phyloP scores from a whole-genome alignment of 2,329 filamentous ascomycete species.

The Talaromyces sp. region DNA sequence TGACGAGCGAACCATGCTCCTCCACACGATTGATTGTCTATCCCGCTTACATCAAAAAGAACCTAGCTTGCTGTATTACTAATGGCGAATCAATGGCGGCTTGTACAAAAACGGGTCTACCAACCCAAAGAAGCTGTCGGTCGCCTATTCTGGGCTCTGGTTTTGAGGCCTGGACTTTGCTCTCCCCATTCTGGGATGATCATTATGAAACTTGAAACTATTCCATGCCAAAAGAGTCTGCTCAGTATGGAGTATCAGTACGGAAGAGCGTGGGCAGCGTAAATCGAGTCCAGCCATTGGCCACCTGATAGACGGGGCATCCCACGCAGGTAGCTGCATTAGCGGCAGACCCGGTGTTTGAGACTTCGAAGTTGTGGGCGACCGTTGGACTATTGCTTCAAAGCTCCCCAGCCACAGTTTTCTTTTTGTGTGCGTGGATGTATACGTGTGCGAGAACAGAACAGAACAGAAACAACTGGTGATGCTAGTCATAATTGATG shows the following conservation, averaged over 20 bases:
- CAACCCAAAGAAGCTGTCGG: not conserved
- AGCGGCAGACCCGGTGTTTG: conserved; percentile 5
- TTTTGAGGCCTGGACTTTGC: not conserved
- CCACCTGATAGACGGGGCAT: not conserved
- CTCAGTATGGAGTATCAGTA: not conserved
- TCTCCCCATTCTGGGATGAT: not conserved
- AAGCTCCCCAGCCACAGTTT: not conserved
- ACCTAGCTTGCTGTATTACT: not conserved
- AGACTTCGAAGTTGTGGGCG: not conserved
- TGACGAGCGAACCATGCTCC: not conserved
- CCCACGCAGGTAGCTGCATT: conserved; percentile 3
- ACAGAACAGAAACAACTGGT: not conserved
- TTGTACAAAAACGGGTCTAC: not conserved
- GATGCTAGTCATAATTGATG: not conserved
- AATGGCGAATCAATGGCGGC: not conserved
- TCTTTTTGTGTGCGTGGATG: not conserved
- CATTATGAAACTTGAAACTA: not conserved
- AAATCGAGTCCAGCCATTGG: not conserved
- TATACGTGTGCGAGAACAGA: not conserved
- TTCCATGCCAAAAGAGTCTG: not conserved
- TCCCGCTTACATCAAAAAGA: not conserved
- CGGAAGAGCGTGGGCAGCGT: not conserved
- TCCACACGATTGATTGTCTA: not conserved
- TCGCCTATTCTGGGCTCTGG: not conserved
- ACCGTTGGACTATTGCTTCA: conserved; percentile 2